Evolutionary conservation across 805 yeast species (phyloP), one percentile per base, ranked within the genome.

Genomic region (Ogataea siamensis): DNA sequence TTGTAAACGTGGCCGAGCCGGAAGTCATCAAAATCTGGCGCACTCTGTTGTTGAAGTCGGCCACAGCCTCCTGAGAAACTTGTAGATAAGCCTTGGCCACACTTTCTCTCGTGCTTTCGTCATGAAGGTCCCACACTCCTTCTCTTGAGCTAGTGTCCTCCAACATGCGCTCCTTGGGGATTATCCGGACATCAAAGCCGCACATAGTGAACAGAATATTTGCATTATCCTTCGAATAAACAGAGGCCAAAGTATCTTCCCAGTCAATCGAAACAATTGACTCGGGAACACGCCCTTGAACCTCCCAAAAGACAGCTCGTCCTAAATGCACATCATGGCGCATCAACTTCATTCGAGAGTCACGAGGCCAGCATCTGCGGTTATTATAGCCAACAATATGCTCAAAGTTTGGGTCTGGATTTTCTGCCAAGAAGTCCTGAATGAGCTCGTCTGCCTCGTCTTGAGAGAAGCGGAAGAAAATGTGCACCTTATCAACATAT

Each of bases 1-100:
- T 93, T 0, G 96, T 84, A 60, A 93, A 93, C 0, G 99, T 87
- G 0, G 96, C 82, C 0, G 96, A 86, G 0, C 99, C 99, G 0
- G 97, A 83, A 2, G 96, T 81, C 96, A 93, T 86, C 50, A 93
- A 70, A 34, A 93, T 80, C 54, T 91, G 96, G 21, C 96, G 73
- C 26, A 93, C 82, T 38, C 95, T 72, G 55, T 84, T 85, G 47
- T 83, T 80, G 66, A 93, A 93, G 31, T 74, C 74, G 18, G 80
- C 84, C 28, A 93, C 80, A 34, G 83, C 95, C 32, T 76, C 87
- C 30, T 78, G 79, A 0, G 95, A 74, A 0, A 93, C 98, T 51
- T 86, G 84, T 39, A 93, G 66, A 54, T 66, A 87, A 0, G 97
- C 98, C 50, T 79, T 80, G 0, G 96, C 96, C 0, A 95, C 87